Conservation (phyloP, 345 rosid species). For the Trapa bicornis region DNA sequence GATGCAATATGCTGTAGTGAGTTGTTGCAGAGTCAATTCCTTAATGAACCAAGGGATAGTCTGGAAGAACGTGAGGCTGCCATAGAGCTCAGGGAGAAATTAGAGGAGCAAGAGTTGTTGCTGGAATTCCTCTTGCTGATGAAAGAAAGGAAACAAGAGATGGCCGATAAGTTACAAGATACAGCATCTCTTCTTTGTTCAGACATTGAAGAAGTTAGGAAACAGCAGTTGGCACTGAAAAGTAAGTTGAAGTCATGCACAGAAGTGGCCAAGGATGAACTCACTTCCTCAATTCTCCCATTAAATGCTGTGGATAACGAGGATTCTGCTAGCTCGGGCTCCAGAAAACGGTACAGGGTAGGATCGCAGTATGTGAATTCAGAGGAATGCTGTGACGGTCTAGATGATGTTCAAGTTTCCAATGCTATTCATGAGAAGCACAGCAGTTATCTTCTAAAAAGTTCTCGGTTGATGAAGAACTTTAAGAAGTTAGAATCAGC, state of each 20-base stretch:
- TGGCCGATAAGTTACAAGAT: slow-evolving; percentile 53
- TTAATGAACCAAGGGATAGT: slow-evolving; percentile 57
- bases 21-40: slow-evolving; percentile 67
- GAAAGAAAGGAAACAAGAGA: slow-evolving; percentile 67
- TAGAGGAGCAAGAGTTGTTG: slow-evolving; percentile 74
- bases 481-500: slow-evolving; percentile 83
- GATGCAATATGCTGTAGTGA: slow-evolving; percentile 38
- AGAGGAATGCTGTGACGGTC: slow-evolving; percentile 40
- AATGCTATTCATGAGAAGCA: slow-evolving; percentile 31
- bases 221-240: slow-evolving; percentile 46
- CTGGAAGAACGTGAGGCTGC: slow-evolving; percentile 88
- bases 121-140: slow-evolving; percentile 73
- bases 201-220: slow-evolving; percentile 69
- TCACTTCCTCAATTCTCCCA: slow-evolving; percentile 31
- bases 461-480: slow-evolving; percentile 72
- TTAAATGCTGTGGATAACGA: slow-evolving; percentile 26
- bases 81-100: slow-evolving; percentile 53
- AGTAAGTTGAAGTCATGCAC: slow-evolving; percentile 29
- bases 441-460: slow-evolving; percentile 45
- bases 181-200: slow-evolving; percentile 60
- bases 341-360: slow-evolving; percentile 60
- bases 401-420: slow-evolving; percentile 24
- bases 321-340: slow-evolving; percentile 41
- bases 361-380: slow-evolving; percentile 20
- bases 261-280: slow-evolving; percentile 33